Conservation (phyloP, 116 monocot genomes). For the Trichopus zeylanicus region DNA sequence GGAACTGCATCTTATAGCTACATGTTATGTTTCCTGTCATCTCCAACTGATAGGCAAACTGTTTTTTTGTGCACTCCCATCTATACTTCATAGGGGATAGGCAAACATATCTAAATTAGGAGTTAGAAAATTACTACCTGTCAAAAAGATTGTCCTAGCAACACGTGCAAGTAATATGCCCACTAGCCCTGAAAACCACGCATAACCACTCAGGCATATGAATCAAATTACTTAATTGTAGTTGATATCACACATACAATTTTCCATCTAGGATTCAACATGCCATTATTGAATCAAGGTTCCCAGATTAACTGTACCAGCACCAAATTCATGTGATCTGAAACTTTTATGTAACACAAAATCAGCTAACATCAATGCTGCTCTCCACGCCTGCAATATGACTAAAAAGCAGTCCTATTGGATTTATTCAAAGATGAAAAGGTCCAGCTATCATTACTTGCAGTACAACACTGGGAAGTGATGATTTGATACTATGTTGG, state of each 20-base stretch:
- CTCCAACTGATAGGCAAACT: not conserved
- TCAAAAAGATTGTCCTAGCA: slow-evolving; percentile 62
- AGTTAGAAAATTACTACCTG: slow-evolving; percentile 29
- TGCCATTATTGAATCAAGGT: not conserved
- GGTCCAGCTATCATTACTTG: slow-evolving; percentile 33
- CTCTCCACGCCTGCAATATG: slow-evolving; percentile 75
- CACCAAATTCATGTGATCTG: slow-evolving; percentile 73
- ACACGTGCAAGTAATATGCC: slow-evolving; percentile 58
- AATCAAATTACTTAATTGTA: no score
- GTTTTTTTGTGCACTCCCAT: no score
- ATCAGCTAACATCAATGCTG: slow-evolving; percentile 68
- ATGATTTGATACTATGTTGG: slow-evolving; percentile 75
- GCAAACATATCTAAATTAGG: not conserved
- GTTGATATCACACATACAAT: no score
- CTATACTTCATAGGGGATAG: not conserved
- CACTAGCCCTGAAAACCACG: slow-evolving; percentile 49
- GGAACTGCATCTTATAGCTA: not conserved
- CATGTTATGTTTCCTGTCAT: not conserved
- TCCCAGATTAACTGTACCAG: slow-evolving; percentile 65
- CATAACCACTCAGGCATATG: not conserved
- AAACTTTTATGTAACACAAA: slow-evolving; percentile 58
- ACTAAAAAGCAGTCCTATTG: not conserved
- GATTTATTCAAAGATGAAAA: slow-evolving; percentile 1
- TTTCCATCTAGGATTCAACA: not conserved
- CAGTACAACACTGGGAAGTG: slow-evolving; percentile 73